Evolutionary conservation across 306 rosid species (phyloP).

Genomic region (Cicer bijugum): DNA sequence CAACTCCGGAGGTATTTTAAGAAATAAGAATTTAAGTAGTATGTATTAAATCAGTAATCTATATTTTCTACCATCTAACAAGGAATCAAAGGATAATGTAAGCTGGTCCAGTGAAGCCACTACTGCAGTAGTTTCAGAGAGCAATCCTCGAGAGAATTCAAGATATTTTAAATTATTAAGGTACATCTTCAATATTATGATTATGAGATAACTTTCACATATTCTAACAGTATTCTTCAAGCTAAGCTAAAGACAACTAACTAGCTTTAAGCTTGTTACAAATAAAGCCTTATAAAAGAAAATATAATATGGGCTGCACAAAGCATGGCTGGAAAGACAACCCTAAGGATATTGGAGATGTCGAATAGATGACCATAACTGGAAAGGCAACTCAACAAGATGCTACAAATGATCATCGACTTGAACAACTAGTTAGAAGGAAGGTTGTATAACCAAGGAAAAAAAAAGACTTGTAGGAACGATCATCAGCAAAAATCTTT

Average conservation of each 20-base stretch:
- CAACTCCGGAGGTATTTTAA: slow-evolving; percentile 30
- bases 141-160: not conserved
- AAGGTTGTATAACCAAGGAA: too few species aligned
- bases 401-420: too few species aligned
- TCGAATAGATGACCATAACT: not conserved
- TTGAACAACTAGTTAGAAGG: too few species aligned
- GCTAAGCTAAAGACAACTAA: not conserved
- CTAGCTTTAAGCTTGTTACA: not conserved
- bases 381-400: too few species aligned
- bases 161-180: not conserved
- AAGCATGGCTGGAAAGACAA: too few species aligned
- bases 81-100: not conserved
- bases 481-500: too few species aligned
- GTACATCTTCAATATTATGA: not conserved
- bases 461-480: too few species aligned
- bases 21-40: slow-evolving; percentile 11
- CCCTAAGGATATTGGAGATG: not conserved
- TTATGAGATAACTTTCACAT: not conserved
- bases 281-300: not conserved
- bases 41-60: slow-evolving; percentile 2
- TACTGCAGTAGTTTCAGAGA: slow-evolving; percentile 15
- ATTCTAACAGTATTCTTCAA: not conserved
- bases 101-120: slow-evolving; percentile 10
- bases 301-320: too few species aligned
- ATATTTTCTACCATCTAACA: slow-evolving; percentile 8